These are phyloP conservation scores for Desmodesmus armatus DNA, from an alignment of 139 green algal genomes.

Conservation along the genomic window DNA sequence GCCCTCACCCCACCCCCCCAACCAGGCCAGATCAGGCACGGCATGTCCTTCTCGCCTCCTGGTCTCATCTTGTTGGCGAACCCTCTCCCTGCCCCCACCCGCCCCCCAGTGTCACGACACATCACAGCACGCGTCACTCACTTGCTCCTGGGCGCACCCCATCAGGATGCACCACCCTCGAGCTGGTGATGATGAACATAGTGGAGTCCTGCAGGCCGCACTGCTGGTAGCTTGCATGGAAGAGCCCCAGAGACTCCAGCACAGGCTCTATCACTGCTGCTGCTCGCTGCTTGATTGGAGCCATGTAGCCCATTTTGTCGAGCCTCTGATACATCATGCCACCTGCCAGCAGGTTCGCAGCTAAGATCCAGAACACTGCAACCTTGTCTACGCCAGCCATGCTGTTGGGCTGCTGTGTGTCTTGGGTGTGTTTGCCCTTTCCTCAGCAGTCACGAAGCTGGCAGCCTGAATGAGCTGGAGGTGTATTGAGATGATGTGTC, in stretches of 20 bases:
- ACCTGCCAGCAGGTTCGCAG: conserved; percentile 34
- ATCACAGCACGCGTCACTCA: too few relatives aligned
- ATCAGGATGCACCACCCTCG: conserved; percentile 56
- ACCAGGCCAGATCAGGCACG: too few relatives aligned
- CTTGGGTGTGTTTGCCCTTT: too few relatives aligned
- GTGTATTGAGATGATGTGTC: too few relatives aligned
- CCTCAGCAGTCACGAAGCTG: too few relatives aligned
- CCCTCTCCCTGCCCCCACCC: too few relatives aligned
- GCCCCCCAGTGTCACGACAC: too few relatives aligned
- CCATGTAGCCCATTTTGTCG: conserved; percentile 21
- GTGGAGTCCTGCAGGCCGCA: conserved; percentile 58
- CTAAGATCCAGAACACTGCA: conserved; percentile 25
- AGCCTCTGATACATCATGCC: conserved; percentile 52
- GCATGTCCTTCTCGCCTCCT: too few relatives aligned
- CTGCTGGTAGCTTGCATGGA: conserved; percentile 36
- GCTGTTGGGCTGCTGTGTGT: too few relatives aligned
- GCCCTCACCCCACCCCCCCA: too few relatives aligned
- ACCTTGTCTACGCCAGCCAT: conserved; percentile 5
- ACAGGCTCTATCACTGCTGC: conserved; percentile 13
- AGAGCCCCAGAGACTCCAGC: conserved; percentile 11
- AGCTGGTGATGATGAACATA: conserved; percentile 54
- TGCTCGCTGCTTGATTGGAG: conserved; percentile 4
- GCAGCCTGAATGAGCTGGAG: too few relatives aligned
- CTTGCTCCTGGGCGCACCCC: conserved; percentile 58
- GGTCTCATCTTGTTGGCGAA: too few relatives aligned